These are phyloP conservation scores for Pseudocohnilembus persalinus DNA, from an alignment of 169 alveolate species.

Conservation along the genomic window DNA sequence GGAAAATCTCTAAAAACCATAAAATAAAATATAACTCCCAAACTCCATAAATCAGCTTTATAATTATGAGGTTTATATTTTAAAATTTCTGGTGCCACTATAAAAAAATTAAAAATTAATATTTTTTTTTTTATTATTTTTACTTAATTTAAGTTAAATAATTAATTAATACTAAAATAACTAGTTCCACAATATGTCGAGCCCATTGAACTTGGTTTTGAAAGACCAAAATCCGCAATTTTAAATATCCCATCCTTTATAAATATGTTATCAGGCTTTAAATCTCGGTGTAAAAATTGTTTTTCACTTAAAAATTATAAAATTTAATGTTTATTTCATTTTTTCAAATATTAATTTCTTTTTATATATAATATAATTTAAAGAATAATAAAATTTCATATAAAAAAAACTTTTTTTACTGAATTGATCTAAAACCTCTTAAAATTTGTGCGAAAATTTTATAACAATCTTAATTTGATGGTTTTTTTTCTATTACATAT, in stretches of 20 bases:
- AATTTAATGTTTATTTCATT: not conserved
- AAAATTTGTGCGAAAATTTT: slow-evolving; percentile 17
- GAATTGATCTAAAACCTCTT: slow-evolving; percentile 31
- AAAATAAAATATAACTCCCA: slow-evolving; percentile 47
- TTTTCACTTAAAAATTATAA: not conserved
- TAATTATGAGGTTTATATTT: slow-evolving; percentile 28
- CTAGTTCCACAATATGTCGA: slow-evolving; percentile 48
- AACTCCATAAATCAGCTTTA: slow-evolving; percentile 49
- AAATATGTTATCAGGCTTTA: slow-evolving; percentile 40
- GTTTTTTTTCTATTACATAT: slow-evolving; percentile 49
- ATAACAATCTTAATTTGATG: slow-evolving; percentile 30
- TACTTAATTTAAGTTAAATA: not conserved
- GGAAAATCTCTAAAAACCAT: slow-evolving; percentile 41
- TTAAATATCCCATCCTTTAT: slow-evolving; percentile 33
- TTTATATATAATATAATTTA: no score
- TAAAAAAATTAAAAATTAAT: no score
- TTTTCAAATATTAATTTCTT: not conserved
- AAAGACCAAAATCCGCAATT: slow-evolving; percentile 47
- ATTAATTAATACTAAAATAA: slow-evolving; percentile 1
- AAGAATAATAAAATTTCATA: no score
- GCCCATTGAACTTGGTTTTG: slow-evolving; percentile 18
- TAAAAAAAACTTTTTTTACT: no score
- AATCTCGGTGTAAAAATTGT: slow-evolving; percentile 44
- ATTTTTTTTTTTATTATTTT: no score
- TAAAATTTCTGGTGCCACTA: slow-evolving; percentile 51